These are phyloP conservation scores for Hydrangea macrophylla DNA, from an alignment of 148 eudicot species.

Conservation along the genomic window DNA sequence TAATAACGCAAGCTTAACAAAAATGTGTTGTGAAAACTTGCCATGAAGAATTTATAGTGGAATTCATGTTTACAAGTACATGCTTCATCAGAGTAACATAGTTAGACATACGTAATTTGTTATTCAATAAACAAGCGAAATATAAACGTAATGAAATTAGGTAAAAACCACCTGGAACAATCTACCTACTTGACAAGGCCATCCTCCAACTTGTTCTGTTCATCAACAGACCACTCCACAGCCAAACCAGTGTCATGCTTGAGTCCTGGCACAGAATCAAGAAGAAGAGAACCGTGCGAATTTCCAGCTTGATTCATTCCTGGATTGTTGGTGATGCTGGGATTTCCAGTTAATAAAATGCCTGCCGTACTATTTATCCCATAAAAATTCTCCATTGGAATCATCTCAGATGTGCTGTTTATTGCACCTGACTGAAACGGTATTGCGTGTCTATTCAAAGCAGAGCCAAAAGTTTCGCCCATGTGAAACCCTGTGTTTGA, in stretches of 20 bases:
- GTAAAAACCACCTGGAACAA: slow-evolving; percentile 25
- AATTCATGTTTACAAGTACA: too few species aligned
- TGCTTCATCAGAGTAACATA: too few species aligned
- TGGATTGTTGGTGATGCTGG: slow-evolving; percentile 36
- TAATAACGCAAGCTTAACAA: too few species aligned
- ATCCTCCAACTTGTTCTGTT: slow-evolving; percentile 71
- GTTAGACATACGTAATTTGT: too few species aligned
- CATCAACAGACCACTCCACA: slow-evolving; percentile 83
- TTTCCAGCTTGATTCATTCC: slow-evolving; percentile 33
- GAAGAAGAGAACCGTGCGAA: slow-evolving; percentile 44
- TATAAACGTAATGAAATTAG: too few species aligned
- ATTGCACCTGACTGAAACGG: slow-evolving; percentile 57
- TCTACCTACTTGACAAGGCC: slow-evolving; percentile 76
- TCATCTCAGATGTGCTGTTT: slow-evolving; percentile 45
- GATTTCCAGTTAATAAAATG: slow-evolving; percentile 50
- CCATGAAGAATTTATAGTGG: too few species aligned
- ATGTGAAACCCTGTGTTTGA: slow-evolving; percentile 53
- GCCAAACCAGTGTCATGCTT: slow-evolving; percentile 78
- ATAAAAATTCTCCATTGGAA: slow-evolving; percentile 43
- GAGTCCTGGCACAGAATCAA: slow-evolving; percentile 70
- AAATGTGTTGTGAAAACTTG: too few species aligned
- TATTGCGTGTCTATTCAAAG: slow-evolving; percentile 37
- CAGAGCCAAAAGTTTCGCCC: slow-evolving; percentile 36
- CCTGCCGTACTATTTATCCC: slow-evolving; percentile 35
- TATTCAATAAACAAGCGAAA: too few species aligned